Evolutionary conservation across 331 rosid species (phyloP), one percentile per base, ranked within the genome.

Genomic region (Rosa hybrid): DNA sequence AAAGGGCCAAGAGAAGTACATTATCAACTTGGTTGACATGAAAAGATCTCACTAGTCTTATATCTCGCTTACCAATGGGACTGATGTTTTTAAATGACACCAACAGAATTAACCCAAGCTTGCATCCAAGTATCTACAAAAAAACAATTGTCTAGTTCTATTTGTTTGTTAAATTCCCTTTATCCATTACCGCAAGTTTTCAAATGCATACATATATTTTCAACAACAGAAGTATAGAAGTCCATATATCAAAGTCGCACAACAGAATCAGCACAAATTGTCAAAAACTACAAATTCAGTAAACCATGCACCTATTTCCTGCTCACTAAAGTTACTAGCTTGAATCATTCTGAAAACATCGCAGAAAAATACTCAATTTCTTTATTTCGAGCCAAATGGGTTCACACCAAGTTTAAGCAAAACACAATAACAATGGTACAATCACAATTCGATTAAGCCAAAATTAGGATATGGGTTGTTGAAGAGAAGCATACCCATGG

Each of bases 401-500:
- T 73, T 18, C 11, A 50, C 10, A 72, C 7, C 13, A 50, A 49
- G 51, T 27, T 30, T 0, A 50, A 20, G 49, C 68, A 39, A 51
- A 50, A 73, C 3, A 21, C 20, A 2, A 2, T 10, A 50, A 14
- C 5, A 16, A 30, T 16, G 38, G 38, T 7, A 41, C 12, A 12
- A 41, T 13, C 20, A 13, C 68, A 18, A 59, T 14, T 12, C 14
- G 17, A 60, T 44, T 44, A 48, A 18, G 73, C 14, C 7, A 12
- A 64, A 46, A 1, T 0, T 6, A 77, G 72, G 7, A 64, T 12
- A 12, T 63, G 41, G 72, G 73, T 10, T 27, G 0, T 41, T 63
- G 39, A 64, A 13, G 45, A 77, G 42, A 78, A 63, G 44, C 74
- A 39, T 88, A 95, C 93, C 97, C 90, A 86, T 91, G 64, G 16